Conservation (phyloP, 129 eudicot genomes). For the Ambrosia artemisiifolia region DNA sequence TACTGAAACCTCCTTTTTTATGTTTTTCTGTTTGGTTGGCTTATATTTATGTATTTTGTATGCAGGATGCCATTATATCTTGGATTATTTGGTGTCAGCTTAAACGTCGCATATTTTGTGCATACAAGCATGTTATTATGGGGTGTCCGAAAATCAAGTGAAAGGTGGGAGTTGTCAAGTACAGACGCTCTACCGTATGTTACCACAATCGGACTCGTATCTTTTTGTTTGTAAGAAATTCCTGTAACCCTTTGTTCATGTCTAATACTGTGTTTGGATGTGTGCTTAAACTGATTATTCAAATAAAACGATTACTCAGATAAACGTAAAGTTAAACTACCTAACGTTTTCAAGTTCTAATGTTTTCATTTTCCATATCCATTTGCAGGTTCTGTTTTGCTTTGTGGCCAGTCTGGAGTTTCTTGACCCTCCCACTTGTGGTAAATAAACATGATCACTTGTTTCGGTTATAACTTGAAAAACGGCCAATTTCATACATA, state of each 20-base stretch:
- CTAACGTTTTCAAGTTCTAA: neutral
- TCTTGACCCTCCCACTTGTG: constrained; percentile 91
- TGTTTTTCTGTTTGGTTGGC: neutral
- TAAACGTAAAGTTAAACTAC: neutral
- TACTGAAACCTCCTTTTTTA: neutral
- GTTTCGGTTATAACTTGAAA: neutral
- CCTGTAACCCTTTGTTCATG: neutral
- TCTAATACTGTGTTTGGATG: neutral
- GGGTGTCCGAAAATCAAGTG: constrained; percentile 62
- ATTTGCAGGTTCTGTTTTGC: constrained; percentile 69
- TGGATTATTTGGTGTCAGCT: constrained; percentile 62
- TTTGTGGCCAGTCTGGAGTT: constrained; percentile 92
- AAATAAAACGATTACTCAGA: neutral
- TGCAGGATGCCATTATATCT: constrained; percentile 78
- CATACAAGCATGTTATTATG: constrained; percentile 67
- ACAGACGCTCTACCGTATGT: constrained; percentile 72
- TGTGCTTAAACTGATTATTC: neutral
- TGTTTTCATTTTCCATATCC: neutral
- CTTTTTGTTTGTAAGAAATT: constrained; percentile 74
- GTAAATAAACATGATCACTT: constrained; percentile 27
- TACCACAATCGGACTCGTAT: constrained; percentile 62
- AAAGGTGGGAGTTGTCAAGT: constrained; percentile 79
- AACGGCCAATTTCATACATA: no score
- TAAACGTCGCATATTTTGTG: constrained; percentile 53
- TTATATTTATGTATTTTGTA: neutral